These are phyloP conservation scores for Cyberlindnera petersonii DNA, from an alignment of 805 yeast species.

Conservation along the genomic window DNA sequence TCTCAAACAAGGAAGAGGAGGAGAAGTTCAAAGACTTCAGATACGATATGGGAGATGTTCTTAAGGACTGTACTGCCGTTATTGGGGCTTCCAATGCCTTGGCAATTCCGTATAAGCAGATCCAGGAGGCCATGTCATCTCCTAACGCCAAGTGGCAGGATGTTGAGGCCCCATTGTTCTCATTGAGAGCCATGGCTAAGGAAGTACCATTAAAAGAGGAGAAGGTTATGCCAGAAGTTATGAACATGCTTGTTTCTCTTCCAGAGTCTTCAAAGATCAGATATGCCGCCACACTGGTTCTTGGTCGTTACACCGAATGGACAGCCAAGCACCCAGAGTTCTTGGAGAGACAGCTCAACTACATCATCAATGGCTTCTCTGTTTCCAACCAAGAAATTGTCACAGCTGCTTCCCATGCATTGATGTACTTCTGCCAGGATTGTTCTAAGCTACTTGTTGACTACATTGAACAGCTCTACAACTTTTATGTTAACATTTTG, in stretches of 20 bases:
- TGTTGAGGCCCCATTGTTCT: slow-evolving; percentile 85
- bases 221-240: slow-evolving; percentile 66
- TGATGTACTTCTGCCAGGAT: slow-evolving; percentile 92
- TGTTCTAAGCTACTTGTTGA: slow-evolving; percentile 64
- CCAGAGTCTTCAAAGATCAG: slow-evolving; percentile 86
- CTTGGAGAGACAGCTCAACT: slow-evolving; percentile 77
- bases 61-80: slow-evolving; percentile 91
- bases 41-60: slow-evolving; percentile 96
- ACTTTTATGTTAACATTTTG: slow-evolving; percentile 57
- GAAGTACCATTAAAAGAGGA: slow-evolving; percentile 71
- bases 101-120: slow-evolving; percentile 60
- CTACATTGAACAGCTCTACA: slow-evolving; percentile 69
- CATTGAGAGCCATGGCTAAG: slow-evolving; percentile 91
- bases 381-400: slow-evolving; percentile 42
- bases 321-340: slow-evolving; percentile 80
- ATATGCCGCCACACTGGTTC: slow-evolving; percentile 87
- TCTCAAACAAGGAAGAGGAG: slow-evolving; percentile 74
- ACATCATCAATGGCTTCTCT: slow-evolving; percentile 73
- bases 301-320: slow-evolving; percentile 98
- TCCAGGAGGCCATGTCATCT: slow-evolving; percentile 38
- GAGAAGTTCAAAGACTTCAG: slow-evolving; percentile 93
- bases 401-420: slow-evolving; percentile 87
- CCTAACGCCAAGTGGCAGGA: slow-evolving; percentile 61
- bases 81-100: slow-evolving; percentile 74
- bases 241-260: slow-evolving; percentile 61